Base-by-base conservation (phyloP, 345 rosid genomes). In the Rhodomyrtus tomentosa region DNA sequence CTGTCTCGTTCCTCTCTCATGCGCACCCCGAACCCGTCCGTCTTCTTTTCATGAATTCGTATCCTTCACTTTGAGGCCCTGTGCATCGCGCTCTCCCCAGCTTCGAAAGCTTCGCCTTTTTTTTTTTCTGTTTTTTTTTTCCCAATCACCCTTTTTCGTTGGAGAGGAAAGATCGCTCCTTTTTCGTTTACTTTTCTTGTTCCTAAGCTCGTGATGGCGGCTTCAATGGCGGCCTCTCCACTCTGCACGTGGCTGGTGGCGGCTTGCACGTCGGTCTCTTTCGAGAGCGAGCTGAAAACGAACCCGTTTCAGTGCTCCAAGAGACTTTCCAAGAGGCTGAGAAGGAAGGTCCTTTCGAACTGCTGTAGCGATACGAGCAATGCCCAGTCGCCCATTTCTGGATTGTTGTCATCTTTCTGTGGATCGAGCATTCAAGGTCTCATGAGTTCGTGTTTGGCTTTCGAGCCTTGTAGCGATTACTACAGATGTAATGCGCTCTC, bases 171-270 rank as follows among this genome's bases (percentile, higher is more conserved):
- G 79, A 68, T 68, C 79, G 24, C 86, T 52, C 21, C 82, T 50
- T 82, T 12, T 42, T 42, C 48, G 20, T 36, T 82, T 55, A 50
- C 36, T 36, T 68, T 10, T 5, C 79, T 68, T 68, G 21, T 36
- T 68, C 79, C 20, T 68, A 10, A 68, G 25, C 79, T 68, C 79
- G 79, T 68, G 68, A 58, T 83, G 86, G 73, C 84, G 2, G 73
- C 83, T 27, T 72, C 86, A 52, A 84, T 88, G 27, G 83, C 84
- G 36, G 74, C 91, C 25, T 86, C 92, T 87, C 92, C 91, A 72
- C 81, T 90, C 55, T 91, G 90, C 87, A 86, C 91, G 80, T 89
- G 93, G 90, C 88, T 88, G 62, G 86, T 87, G 81, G 87, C 91
- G 58, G 82, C 91, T 53, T 90, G 88, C 93, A 89, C 89, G 89